Evolutionary conservation across 2,329 filamentous ascomycete genomes (phyloP).

Genomic region (Paraconiothyrium brasiliense): DNA sequence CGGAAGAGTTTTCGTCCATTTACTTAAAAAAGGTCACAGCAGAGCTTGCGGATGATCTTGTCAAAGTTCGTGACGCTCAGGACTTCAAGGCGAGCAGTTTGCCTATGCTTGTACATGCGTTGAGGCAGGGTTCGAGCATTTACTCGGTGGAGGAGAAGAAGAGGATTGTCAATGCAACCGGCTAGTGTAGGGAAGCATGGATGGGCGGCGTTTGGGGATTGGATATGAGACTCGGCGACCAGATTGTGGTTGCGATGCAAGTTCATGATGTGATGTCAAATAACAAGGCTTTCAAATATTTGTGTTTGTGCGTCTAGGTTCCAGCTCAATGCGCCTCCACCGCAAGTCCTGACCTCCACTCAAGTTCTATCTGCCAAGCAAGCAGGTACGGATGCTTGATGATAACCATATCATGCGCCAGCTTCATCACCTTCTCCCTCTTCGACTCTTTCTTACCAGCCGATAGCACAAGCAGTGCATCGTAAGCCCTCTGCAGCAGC

Average conservation of each 20-base stretch:
- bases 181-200: conserved; percentile 15
- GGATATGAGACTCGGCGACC: background rate
- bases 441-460: conserved; percentile 74
- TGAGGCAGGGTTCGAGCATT: conserved; percentile 72
- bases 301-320: background rate
- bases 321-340: conserved; percentile 35
- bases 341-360: conserved; percentile 74
- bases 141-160: conserved; percentile 66
- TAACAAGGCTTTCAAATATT: background rate
- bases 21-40: conserved; percentile 75
- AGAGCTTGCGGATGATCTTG: conserved; percentile 78
- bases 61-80: conserved; percentile 72
- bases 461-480: conserved; percentile 75
- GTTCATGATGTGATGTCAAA: background rate
- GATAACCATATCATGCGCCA: conserved; percentile 93
- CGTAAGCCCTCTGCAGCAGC: conserved; percentile 80
- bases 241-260: background rate
- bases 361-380: conserved; percentile 89
- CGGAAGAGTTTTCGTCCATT: conserved; percentile 66
- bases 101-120: conserved; percentile 70
- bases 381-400: conserved; percentile 90
- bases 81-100: conserved; percentile 74
- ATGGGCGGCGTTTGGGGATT: conserved; percentile 27
- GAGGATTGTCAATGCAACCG: conserved; percentile 46
- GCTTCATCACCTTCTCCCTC: conserved; percentile 74